A percentile compares a stretch with the other conserved stretches of the same genome.
phyloP scores from a whole-genome alignment of 2,329 filamentous ascomycete species.

The Beauveria sp. region DNA sequence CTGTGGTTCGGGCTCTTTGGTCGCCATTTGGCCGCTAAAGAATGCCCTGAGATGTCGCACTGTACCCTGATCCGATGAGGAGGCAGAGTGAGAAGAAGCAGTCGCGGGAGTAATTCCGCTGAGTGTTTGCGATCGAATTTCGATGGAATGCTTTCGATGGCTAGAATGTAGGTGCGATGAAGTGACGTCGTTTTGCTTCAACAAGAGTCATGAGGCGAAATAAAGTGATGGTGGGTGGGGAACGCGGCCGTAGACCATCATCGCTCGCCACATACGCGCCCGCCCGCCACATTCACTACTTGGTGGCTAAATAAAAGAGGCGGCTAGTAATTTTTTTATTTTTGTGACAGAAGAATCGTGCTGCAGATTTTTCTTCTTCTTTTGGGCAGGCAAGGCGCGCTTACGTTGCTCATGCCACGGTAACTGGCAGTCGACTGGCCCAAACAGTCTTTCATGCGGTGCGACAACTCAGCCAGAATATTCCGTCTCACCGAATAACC shows the following conservation, averaged over 20 bases:
- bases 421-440: not conserved
- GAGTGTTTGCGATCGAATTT: too few relatives aligned
- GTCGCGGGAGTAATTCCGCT: not conserved
- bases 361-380: too few relatives aligned
- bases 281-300: not conserved
- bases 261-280: not conserved
- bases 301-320: not conserved
- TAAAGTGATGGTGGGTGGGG: conserved; percentile 1
- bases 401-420: not conserved
- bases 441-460: not conserved
- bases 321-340: not conserved
- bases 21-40: not conserved
- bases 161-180: not conserved
- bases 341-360: not conserved
- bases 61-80: not conserved
- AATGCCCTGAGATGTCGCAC: not conserved
- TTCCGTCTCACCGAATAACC: too few relatives aligned
- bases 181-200: not conserved
- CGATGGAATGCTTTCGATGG: not conserved
- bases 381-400: not conserved
- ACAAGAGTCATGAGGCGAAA: not conserved
- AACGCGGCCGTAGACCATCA: not conserved
- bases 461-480: not conserved
- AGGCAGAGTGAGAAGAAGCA: not conserved
- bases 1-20: not conserved